Evolutionary conservation across 345 rosid species (phyloP).

Genomic region (Nasturtium officinale): DNA sequence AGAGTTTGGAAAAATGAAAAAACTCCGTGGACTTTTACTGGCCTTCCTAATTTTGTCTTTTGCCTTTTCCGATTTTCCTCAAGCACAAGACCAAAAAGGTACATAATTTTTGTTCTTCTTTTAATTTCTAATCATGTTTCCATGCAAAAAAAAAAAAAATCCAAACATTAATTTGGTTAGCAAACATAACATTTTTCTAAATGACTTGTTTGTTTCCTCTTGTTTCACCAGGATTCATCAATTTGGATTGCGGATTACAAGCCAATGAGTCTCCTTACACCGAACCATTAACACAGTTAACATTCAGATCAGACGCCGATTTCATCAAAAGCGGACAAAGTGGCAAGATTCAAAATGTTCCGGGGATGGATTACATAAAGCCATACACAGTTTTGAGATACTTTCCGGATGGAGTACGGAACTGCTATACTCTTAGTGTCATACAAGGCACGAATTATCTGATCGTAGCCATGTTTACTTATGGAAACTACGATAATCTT

Average conservation of each 20-base stretch:
- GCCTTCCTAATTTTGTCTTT: constrained; percentile 14
- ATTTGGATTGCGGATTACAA: constrained; percentile 37
- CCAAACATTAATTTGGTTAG: neutral
- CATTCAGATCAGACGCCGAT: constrained; percentile 24
- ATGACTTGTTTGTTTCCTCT: neutral
- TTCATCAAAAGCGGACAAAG: constrained; percentile 35
- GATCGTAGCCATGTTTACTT: constrained; percentile 36
- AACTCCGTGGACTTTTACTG: constrained; percentile 3
- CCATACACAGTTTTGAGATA: constrained; percentile 38
- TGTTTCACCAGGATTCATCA: constrained; percentile 36
- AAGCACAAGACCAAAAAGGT: constrained; percentile 42
- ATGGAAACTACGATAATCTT: constrained; percentile 40
- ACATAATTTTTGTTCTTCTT: neutral
- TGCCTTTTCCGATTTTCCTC: constrained; percentile 13
- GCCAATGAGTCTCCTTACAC: constrained; percentile 36
- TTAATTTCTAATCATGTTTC: neutral
- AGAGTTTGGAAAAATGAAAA: constrained; percentile 20
- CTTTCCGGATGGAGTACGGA: constrained; percentile 35
- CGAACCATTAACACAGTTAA: constrained; percentile 36
- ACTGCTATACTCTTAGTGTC: constrained; percentile 39
- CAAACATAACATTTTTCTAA: neutral
- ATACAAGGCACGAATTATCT: constrained; percentile 31
- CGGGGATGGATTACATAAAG: neutral
- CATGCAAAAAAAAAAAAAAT: neutral
- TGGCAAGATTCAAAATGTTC: constrained; percentile 24